These are phyloP conservation scores for Colletotrichum higginsianum DNA, from an alignment of 2,329 filamentous ascomycete species.

Conservation along the genomic window DNA sequence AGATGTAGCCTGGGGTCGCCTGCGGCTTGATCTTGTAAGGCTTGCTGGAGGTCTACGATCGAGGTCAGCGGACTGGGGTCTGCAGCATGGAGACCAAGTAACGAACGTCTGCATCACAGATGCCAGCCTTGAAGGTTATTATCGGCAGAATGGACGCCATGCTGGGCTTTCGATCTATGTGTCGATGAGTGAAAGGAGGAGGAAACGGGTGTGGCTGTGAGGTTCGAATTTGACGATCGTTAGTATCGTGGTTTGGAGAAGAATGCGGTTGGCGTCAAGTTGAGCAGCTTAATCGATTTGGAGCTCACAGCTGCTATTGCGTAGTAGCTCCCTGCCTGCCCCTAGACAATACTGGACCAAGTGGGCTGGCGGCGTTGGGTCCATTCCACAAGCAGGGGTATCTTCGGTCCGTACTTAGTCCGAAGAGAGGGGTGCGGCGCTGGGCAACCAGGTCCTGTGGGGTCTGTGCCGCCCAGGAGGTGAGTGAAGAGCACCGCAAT, in stretches of 20 bases:
- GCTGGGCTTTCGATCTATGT: slow-evolving; percentile 44
- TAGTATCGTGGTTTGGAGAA: slow-evolving; percentile 21
- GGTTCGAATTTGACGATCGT: slow-evolving; percentile 9
- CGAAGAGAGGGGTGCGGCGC: slow-evolving; percentile 38
- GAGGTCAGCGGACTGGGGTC: slow-evolving; percentile 44
- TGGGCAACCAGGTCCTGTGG: slow-evolving; percentile 36
- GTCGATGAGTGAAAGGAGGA: slow-evolving; percentile 2
- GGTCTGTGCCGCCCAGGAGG: slow-evolving; percentile 39
- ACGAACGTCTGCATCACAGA: slow-evolving; percentile 87
- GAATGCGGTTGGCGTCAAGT: slow-evolving; percentile 30
- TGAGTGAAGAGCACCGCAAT: slow-evolving; percentile 41
- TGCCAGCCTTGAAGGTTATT: slow-evolving; percentile 97
- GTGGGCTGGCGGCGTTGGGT: slow-evolving; percentile 21
- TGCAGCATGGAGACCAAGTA: slow-evolving; percentile 41
- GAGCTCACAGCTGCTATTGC: slow-evolving; percentile 40
- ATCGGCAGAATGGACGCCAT: slow-evolving; percentile 86
- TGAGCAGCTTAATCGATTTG: slow-evolving; percentile 34
- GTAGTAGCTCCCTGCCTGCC: slow-evolving; percentile 41
- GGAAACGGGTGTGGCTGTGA: not conserved
- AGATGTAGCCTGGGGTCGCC: slow-evolving; percentile 86
- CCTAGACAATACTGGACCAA: not conserved
- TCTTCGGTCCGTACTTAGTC: slow-evolving; percentile 44
- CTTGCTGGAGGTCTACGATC: slow-evolving; percentile 61
- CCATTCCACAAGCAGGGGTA: slow-evolving; percentile 19
- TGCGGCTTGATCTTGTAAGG: slow-evolving; percentile 82